These are phyloP conservation scores for Ampelocalamus luodianensis DNA, from an alignment of 176 grass and related monocot species.

Conservation along the genomic window DNA sequence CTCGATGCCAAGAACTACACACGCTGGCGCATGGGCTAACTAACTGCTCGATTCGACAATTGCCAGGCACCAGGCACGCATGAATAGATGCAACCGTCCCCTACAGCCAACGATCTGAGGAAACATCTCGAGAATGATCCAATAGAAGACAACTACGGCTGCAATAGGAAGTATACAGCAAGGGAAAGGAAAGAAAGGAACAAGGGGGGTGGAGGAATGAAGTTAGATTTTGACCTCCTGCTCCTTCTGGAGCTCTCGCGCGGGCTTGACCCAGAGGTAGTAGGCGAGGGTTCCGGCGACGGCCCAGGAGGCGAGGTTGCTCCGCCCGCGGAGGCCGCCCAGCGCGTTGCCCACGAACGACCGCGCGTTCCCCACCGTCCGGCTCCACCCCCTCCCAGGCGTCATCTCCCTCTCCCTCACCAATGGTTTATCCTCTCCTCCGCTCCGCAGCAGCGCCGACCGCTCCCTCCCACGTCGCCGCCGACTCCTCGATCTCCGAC, in stretches of 20 bases:
- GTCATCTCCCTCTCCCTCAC: constrained; percentile 19
- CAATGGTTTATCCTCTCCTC: background rate
- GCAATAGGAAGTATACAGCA: background rate
- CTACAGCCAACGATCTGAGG: background rate
- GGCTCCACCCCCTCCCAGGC: constrained; percentile 54
- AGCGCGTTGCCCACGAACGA: constrained; percentile 87
- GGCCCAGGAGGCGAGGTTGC: constrained; percentile 85
- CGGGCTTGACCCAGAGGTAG: constrained; percentile 94
- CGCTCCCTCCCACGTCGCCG: constrained; percentile 33
- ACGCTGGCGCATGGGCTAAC: background rate
- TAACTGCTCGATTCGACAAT: background rate
- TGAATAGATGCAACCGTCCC: background rate
- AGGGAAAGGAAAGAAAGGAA: background rate
- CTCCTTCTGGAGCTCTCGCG: constrained; percentile 76
- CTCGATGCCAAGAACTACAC: background rate
- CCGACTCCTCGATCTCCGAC: constrained; percentile 9
- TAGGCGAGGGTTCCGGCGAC: constrained; percentile 93
- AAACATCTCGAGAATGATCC: background rate
- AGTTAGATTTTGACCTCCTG: constrained; percentile 51
- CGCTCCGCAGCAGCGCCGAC: background rate
- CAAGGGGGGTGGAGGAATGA: too few relatives aligned
- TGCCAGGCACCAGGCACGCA: background rate
- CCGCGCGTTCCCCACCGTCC: constrained; percentile 68
- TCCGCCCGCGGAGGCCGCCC: constrained; percentile 86
- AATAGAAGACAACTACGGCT: background rate